Base-by-base conservation (phyloP, 345 rosid genomes). In the Camelina sativa region DNA sequence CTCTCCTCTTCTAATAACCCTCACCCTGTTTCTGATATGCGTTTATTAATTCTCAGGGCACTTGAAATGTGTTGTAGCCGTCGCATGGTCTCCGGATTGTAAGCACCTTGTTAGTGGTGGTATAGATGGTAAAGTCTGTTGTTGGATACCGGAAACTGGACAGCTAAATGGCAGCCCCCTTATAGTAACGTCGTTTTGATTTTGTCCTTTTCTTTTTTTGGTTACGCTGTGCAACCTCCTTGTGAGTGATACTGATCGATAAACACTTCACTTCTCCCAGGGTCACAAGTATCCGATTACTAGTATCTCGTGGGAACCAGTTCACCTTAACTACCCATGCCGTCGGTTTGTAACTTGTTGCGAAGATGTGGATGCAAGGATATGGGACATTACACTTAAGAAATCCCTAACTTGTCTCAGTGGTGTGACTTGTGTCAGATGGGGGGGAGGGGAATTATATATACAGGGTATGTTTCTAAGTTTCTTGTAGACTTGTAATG, bases 261-360 rank as follows among this genome's bases (percentile, higher is more conserved):
- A 32, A 32, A 32, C 35, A 32, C 11, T 34, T 80, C 23, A 52
- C 54, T 48, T 50, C 2, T 80, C 16, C 71, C 68, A 89, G 97
- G 91, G 97, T 32, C 94, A 91, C 84, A 89, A 86, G 82, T 82
- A 91, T 75, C 87, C 94, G 94, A 89, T 91, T 62, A 89, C 91
- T 38, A 88, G 88, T 28, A 84, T 91, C 72, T 86, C 97, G 30
- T 91, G 97, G 94, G 94, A 91, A 76, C 94, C 97, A 57, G 76
- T 81, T 37, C 97, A 91, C 74, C 82, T 89, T 78, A 91, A 55
- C 60, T 81, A 89, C 74, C 97, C 94, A 7, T 82, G 88, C 50
- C 85, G 88, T 67, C 91, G 91, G 51, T 91, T 89, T 82, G 94
- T 89, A 48, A 91, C 89, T 85, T 83, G 89, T 60, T 84, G 97